phyloP scores from a whole-genome alignment of 2,329 filamentous ascomycete genomes.

The Fusarium solani-melongenae region DNA sequence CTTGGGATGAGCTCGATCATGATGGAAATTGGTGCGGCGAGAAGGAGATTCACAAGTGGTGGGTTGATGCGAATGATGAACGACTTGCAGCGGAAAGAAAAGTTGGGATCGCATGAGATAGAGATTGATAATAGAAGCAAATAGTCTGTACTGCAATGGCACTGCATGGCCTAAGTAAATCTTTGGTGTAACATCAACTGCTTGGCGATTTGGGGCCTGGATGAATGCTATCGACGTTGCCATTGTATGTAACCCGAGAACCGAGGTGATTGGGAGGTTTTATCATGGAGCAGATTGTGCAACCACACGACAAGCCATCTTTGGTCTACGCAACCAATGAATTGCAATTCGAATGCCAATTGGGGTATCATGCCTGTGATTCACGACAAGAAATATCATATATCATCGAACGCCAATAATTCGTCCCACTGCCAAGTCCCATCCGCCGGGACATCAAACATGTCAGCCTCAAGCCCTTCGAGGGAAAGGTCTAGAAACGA shows the following conservation, averaged over 20 bases:
- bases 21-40: conserved; percentile 3
- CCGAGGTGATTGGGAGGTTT: background rate
- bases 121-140: background rate
- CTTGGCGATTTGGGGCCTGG: background rate
- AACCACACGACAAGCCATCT: background rate
- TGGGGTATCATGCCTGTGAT: background rate
- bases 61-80: conserved; percentile 7
- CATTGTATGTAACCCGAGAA: background rate
- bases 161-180: too few relatives aligned
- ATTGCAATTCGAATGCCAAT: background rate
- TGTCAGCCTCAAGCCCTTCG: background rate
- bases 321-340: background rate
- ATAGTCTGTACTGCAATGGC: background rate
- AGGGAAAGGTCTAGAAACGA: background rate
- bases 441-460: background rate
- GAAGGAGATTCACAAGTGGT: conserved; percentile 19
- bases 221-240: background rate
- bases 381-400: background rate
- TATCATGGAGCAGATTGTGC: background rate
- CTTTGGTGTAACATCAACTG: background rate
- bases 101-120: background rate
- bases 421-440: background rate
- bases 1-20: background rate
- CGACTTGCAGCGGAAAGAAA: background rate
- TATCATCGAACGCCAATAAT: background rate